phyloP scores from a whole-genome alignment of 202 grass and related monocot genomes.

The Setaria italica region DNA sequence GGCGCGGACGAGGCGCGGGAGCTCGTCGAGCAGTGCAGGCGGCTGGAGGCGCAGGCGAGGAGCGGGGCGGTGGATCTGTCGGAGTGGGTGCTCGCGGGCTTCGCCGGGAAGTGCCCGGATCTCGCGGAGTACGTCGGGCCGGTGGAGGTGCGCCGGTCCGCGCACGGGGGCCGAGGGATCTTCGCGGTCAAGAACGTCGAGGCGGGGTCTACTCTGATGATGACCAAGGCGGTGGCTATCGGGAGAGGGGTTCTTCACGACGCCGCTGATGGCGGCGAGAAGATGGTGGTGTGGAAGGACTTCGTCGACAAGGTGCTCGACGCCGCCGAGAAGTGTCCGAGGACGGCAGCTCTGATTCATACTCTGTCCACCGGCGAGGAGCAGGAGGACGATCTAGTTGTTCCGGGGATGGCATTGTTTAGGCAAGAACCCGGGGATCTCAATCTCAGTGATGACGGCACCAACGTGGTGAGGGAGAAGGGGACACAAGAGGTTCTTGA shows the following conservation, averaged over 20 bases:
- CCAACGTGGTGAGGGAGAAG: neutral
- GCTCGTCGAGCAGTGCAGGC: conserved; percentile 59
- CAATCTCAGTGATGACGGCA: neutral
- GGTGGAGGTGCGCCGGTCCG: conserved; percentile 68
- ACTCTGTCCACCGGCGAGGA: conserved; percentile 68
- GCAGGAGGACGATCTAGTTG: conserved; percentile 36
- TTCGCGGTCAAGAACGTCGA: conserved; percentile 73
- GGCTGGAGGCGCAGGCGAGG: conserved; percentile 65
- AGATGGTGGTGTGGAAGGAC: conserved; percentile 95
- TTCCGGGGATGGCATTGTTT: conserved; percentile 64
- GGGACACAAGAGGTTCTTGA: conserved; percentile 44
- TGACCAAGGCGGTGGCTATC: conserved; percentile 67
- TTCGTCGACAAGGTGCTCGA: conserved; percentile 82
- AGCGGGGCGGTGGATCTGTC: conserved; percentile 73
- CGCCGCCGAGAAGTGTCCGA: conserved; percentile 66
- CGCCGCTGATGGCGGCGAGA: conserved; percentile 45
- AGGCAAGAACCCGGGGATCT: conserved; percentile 41
- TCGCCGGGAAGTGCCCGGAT: conserved; percentile 65
- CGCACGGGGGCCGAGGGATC: conserved; percentile 58
- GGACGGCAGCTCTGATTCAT: conserved; percentile 59
- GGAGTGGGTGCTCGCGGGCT: conserved; percentile 69
- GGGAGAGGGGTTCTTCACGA: conserved; percentile 78
- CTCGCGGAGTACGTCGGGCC: conserved; percentile 74
- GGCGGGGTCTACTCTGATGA: conserved; percentile 58
- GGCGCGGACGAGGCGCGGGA: conserved; percentile 49